Conservation (phyloP, 345 rosid species). For the Linum usitatissimum region DNA sequence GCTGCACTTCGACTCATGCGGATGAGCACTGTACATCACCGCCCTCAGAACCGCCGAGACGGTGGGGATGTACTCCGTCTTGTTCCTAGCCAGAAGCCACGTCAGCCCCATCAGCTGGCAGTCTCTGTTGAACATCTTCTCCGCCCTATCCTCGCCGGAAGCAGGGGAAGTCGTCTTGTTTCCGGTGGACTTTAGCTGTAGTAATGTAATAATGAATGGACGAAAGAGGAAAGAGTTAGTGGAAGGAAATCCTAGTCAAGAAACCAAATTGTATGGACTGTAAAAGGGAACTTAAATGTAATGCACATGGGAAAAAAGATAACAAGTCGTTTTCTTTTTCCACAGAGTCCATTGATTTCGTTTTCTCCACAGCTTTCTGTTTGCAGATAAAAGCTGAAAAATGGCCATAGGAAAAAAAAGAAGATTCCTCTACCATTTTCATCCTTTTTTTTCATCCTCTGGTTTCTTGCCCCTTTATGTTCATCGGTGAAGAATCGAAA, state of each 20-base stretch:
- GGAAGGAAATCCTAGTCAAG: slow-evolving; percentile 8
- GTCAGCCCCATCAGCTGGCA: slow-evolving; percentile 98
- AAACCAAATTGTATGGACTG: slow-evolving; percentile 24
- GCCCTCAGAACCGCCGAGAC: slow-evolving; percentile 95
- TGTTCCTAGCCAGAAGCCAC: slow-evolving; percentile 94
- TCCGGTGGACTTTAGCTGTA: background rate
- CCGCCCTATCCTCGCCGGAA: slow-evolving; percentile 1
- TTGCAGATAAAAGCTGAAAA: slow-evolving; percentile 12
- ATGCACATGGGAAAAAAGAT: slow-evolving; percentile 13
- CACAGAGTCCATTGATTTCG: slow-evolving; percentile 16
- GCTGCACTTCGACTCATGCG: slow-evolving; percentile 70
- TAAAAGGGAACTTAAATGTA: slow-evolving; percentile 12
- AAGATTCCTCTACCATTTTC: background rate
- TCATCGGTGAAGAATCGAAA: background rate
- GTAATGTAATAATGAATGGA: background rate
- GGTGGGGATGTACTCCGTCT: slow-evolving; percentile 89
- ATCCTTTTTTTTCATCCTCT: background rate
- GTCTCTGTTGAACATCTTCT: slow-evolving; percentile 76
- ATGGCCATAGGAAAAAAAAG: slow-evolving; percentile 21
- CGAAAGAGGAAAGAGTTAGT: slow-evolving; percentile 22
- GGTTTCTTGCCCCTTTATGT: background rate
- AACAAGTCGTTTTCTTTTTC: slow-evolving; percentile 16
- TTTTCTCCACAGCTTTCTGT: too few species aligned
- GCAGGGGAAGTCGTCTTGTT: background rate
- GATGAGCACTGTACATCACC: slow-evolving; percentile 79